Conservation (phyloP, 2,329 filamentous ascomycete species). For the Penicillium italicum region DNA sequence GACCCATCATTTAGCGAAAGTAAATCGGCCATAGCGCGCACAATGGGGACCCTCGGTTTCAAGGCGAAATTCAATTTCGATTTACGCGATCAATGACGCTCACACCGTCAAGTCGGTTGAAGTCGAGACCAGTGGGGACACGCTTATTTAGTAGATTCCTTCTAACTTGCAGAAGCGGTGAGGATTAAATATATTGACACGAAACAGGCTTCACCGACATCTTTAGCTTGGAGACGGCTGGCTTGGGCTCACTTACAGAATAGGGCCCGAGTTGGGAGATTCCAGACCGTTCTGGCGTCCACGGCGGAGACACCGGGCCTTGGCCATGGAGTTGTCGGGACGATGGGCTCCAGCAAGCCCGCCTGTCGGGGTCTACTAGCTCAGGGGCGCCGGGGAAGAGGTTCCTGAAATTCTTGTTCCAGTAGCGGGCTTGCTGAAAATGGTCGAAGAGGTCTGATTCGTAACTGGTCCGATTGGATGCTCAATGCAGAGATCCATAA, state of each 20-base stretch:
- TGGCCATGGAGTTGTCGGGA: constrained; percentile 22
- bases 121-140: constrained; percentile 2
- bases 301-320: constrained; percentile 9
- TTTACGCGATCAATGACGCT: constrained; percentile 2
- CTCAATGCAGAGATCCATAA: constrained; percentile 23
- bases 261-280: constrained; percentile 4
- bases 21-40: constrained; percentile 21
- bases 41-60: constrained; percentile 11
- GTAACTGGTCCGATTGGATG: constrained; percentile 20
- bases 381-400: constrained; percentile 31
- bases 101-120: constrained; percentile 4
- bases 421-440: constrained; percentile 16
- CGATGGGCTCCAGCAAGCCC: constrained; percentile 19
- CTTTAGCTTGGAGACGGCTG: constrained; percentile 8
- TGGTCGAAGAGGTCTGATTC: constrained; percentile 11
- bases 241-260: background rate
- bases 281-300: constrained; percentile 22
- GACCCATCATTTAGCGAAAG: constrained; percentile 24
- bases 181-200: constrained; percentile 7
- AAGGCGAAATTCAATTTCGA: background rate
- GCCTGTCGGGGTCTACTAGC: constrained; percentile 28
- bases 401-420: constrained; percentile 33
- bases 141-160: constrained; percentile 3
- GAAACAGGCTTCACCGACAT: constrained; percentile 23
- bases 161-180: constrained; percentile 19